Percentiles rank a stretch among this genome's conserved stretches.
These are phyloP conservation scores for Hibiscus mutabilis DNA, from an alignment of 345 rosid species.

Conservation along the genomic window DNA sequence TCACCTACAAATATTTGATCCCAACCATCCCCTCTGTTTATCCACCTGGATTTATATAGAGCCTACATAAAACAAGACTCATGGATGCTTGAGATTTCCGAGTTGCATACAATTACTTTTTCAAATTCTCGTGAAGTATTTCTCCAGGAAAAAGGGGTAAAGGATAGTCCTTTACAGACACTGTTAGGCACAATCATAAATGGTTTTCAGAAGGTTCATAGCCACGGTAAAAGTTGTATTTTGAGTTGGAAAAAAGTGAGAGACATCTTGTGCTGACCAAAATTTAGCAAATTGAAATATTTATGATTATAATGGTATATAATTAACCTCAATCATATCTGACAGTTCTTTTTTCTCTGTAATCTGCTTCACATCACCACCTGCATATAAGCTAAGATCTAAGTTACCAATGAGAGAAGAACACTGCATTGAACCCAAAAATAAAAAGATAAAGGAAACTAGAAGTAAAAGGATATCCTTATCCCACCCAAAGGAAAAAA, in stretches of 20 bases:
- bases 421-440: background rate
- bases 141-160: background rate
- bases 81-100: background rate
- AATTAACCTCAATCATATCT: constrained; percentile 80
- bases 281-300: constrained; percentile 3
- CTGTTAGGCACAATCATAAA: background rate
- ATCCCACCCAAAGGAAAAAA: background rate
- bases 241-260: background rate
- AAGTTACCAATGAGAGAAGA: constrained; percentile 21
- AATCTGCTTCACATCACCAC: constrained; percentile 91
- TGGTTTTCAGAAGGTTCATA: background rate
- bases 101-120: background rate
- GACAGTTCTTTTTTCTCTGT: constrained; percentile 53
- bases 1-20: background rate
- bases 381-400: constrained; percentile 62
- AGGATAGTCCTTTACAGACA: background rate
- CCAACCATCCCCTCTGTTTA: background rate
- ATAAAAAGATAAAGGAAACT: background rate
- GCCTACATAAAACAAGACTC: too few relatives aligned
- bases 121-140: background rate
- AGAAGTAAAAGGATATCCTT: background rate
- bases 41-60: background rate
- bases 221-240: background rate
- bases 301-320: constrained; percentile 13
- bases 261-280: background rate